phyloP scores from a whole-genome alignment of 768 basidiomycete genomes.

The Tephrocybe sp. region DNA sequence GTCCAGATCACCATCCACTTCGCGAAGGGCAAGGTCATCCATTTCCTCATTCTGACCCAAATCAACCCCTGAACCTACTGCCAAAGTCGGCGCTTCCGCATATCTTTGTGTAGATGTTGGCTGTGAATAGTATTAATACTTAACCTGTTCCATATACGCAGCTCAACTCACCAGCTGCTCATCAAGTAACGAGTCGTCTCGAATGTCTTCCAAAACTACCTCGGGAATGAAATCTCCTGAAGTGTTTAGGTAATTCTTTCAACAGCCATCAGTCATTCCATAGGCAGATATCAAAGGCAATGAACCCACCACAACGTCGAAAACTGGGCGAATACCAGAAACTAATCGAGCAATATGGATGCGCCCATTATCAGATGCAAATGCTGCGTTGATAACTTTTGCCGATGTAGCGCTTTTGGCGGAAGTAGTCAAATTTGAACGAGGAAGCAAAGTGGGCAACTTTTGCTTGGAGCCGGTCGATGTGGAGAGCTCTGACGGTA shows the following conservation, averaged over 20 bases:
- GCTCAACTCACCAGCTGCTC: conserved; percentile 2
- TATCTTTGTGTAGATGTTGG: conserved; percentile 61
- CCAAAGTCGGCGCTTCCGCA: conserved; percentile 56
- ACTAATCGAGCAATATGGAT: conserved; percentile 53
- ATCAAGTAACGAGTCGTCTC: conserved; percentile 3
- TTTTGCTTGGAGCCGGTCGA: conserved; percentile 39
- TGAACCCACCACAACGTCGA: conserved; percentile 53
- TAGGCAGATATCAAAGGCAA: not conserved
- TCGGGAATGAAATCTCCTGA: conserved; percentile 51
- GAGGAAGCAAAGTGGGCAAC: conserved; percentile 49
- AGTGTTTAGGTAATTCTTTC: conserved; percentile 53
- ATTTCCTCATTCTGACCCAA: conserved; percentile 56
- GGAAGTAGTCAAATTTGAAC: conserved; percentile 41
- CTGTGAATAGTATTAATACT: conserved; percentile 22
- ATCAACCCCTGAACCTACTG: conserved; percentile 64
- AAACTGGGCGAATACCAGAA: conserved; percentile 56
- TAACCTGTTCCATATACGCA: not conserved
- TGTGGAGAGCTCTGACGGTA: conserved; percentile 42
- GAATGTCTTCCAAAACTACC: conserved; percentile 41
- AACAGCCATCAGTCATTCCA: conserved; percentile 8
- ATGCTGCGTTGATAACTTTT: conserved; percentile 45
- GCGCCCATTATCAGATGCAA: conserved; percentile 38
- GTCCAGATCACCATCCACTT: conserved; percentile 70
- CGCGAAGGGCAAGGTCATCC: conserved; percentile 46
- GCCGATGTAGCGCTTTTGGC: conserved; percentile 34